phyloP scores from a whole-genome alignment of 768 basidiomycete species.

The Pisolithus marmoratus region DNA sequence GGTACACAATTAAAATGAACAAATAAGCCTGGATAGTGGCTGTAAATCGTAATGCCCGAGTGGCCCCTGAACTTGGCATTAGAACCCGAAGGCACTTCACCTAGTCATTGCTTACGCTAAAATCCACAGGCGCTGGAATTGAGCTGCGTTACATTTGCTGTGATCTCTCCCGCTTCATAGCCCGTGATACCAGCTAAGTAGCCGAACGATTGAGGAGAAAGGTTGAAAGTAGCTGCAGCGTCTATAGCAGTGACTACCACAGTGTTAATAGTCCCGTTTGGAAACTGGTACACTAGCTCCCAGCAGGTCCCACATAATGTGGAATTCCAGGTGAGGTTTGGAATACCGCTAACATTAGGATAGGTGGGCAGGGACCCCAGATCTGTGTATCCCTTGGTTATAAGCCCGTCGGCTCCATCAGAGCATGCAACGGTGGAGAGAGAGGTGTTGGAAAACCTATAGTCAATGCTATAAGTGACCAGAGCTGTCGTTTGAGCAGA shows the following conservation, averaged over 20 bases:
- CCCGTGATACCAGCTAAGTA: neutral
- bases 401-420: constrained; percentile 15
- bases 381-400: constrained; percentile 11
- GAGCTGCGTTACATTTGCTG: constrained; percentile 1
- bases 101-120: neutral
- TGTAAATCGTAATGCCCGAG: no score
- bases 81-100: neutral
- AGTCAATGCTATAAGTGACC: constrained; percentile 1
- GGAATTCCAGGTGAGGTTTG: constrained; percentile 3
- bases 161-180: neutral
- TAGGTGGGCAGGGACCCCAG: constrained; percentile 8
- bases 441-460: constrained; percentile 1
- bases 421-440: constrained; percentile 14
- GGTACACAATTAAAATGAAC: no score
- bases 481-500: neutral
- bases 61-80: neutral
- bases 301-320: constrained; percentile 6
- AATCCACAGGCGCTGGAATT: neutral
- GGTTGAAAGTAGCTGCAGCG: neutral
- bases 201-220: constrained; percentile 1
- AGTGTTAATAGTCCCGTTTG: neutral
- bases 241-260: constrained; percentile 5
- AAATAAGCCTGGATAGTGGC: no score
- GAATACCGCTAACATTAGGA: constrained; percentile 5
- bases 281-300: neutral